Evolutionary conservation across 305 asterid genomes (phyloP).

Genomic region (Fraxinus greggii): DNA sequence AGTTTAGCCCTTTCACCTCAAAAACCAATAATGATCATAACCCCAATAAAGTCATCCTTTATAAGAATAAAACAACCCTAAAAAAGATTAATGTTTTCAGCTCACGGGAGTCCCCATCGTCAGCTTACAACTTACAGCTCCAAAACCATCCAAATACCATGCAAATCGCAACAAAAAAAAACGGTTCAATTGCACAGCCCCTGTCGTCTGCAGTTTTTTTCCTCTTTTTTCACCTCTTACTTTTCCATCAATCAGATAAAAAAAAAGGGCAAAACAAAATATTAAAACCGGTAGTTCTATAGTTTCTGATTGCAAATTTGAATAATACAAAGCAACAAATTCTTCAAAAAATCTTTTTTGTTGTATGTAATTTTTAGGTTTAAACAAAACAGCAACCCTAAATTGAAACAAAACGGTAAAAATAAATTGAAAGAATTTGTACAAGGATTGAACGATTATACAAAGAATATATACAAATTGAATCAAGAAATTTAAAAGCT

Average conservation of each 20-base stretch:
- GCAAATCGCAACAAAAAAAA: background rate
- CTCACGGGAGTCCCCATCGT: background rate
- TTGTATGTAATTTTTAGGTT: background rate
- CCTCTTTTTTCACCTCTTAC: background rate
- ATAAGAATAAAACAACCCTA: background rate
- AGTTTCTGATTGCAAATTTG: background rate
- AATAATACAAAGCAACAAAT: conserved; percentile 10
- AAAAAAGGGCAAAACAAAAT: background rate
- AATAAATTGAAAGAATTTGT: conserved; percentile 17
- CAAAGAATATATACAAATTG: conserved; percentile 37
- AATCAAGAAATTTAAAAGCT: conserved; percentile 33
- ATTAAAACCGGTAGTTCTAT: background rate
- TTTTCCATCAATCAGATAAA: conserved; percentile 1
- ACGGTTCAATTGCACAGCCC: background rate
- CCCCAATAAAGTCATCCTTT: background rate
- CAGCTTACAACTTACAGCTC: background rate
- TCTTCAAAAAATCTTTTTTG: background rate
- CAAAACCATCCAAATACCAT: background rate
- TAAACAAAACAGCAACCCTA: conserved; percentile 1
- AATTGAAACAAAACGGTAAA: background rate
- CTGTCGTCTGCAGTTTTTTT: background rate
- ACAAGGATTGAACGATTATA: conserved; percentile 28
- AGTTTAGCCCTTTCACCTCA: background rate
- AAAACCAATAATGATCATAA: background rate
- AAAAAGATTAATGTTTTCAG: background rate